phyloP scores from a whole-genome alignment of 805 yeast species.

The Wickerhamomyces chaumierensis region DNA sequence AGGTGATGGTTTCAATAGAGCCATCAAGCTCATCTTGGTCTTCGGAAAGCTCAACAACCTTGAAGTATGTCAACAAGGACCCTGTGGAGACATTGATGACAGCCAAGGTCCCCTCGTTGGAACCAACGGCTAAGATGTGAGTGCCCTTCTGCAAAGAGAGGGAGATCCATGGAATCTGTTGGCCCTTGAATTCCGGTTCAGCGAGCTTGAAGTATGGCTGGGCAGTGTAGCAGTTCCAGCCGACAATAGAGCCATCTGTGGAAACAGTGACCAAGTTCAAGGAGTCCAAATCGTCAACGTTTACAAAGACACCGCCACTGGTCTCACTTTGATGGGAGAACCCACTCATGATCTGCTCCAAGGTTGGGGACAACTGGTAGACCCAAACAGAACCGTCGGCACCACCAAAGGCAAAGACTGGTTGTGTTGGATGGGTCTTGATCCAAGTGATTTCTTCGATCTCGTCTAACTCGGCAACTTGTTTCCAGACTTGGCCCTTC shows the following conservation, averaged over 20 bases:
- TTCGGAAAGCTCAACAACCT: conserved; percentile 46
- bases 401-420: conserved; percentile 86
- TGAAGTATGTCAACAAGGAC: conserved; percentile 50
- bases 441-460: conserved; percentile 88
- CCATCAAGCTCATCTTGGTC: conserved; percentile 52
- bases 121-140: conserved; percentile 63
- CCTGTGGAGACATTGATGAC: conserved; percentile 74
- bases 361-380: conserved; percentile 53
- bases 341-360: conserved; percentile 68
- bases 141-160: conserved; percentile 37
- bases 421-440: conserved; percentile 63
- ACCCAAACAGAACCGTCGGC: conserved; percentile 92
- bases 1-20: conserved; percentile 70
- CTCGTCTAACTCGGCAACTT: conserved; percentile 63
- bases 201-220: conserved; percentile 57
- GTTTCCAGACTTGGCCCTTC: conserved; percentile 77
- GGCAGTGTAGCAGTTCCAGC: conserved; percentile 83
- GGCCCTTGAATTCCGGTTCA: conserved; percentile 57
- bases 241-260: conserved; percentile 77
- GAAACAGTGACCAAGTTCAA: conserved; percentile 64
- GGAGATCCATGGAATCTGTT: conserved; percentile 85
- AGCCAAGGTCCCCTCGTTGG: conserved; percentile 77
- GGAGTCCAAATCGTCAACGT: conserved; percentile 42
- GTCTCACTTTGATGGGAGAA: conserved; percentile 75
- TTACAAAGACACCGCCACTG: conserved; percentile 68